Percentiles rank a stretch among this genome's conserved stretches.
Evolutionary conservation across 2,329 filamentous ascomycete genomes (phyloP).

Genomic region (Diaporthe longicolla): DNA sequence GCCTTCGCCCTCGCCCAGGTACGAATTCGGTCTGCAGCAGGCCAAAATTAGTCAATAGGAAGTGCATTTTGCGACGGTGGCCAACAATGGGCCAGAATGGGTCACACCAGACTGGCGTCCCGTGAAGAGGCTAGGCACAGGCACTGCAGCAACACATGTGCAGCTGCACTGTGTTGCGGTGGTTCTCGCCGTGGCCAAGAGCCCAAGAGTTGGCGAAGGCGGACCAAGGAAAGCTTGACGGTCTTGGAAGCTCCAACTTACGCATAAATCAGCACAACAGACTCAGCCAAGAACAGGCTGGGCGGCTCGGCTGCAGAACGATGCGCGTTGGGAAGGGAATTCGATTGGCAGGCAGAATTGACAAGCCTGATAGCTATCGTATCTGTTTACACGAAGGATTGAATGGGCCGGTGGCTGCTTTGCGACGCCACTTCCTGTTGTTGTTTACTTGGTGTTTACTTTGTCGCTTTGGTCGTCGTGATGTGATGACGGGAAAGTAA

Average conservation of each 20-base stretch:
- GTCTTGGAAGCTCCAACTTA: conserved; percentile 39
- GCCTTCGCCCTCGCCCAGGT: conserved; percentile 51
- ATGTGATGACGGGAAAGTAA: background rate
- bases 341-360: background rate
- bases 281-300: conserved; percentile 32
- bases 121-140: background rate
- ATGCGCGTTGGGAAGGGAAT: background rate
- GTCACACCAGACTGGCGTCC: conserved; percentile 2
- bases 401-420: background rate
- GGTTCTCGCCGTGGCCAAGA: background rate
- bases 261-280: conserved; percentile 40
- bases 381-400: background rate
- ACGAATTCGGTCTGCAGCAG: conserved; percentile 48
- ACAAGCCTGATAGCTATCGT: background rate
- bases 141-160: background rate
- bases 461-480: background rate
- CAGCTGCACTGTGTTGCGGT: background rate
- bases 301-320: background rate
- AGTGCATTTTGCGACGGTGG: background rate
- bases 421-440: conserved; percentile 6
- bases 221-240: conserved; percentile 31
- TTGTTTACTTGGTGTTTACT: conserved; percentile 21
- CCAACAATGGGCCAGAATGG: background rate
- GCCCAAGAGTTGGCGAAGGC: conserved; percentile 34
- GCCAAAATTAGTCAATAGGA: conserved; percentile 7